These are phyloP conservation scores for Dispira parvispora DNA, from an alignment of 192 early-diverging fungal genomes.

Conservation along the genomic window DNA sequence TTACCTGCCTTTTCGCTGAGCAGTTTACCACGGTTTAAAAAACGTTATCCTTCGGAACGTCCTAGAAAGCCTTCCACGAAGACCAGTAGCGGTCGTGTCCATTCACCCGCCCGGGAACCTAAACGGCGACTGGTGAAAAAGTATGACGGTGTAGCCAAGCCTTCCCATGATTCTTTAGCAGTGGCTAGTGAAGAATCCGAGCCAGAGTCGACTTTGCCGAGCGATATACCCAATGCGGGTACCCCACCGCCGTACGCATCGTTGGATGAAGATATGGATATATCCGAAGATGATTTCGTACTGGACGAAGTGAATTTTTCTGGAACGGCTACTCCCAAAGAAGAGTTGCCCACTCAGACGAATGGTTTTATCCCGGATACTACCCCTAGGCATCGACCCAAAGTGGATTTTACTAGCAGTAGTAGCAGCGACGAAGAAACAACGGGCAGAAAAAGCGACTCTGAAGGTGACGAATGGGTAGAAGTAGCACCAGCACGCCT, in stretches of 20 bases:
- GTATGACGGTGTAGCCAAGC: no score
- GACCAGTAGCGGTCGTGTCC: background rate
- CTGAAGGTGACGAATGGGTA: constrained; percentile 7
- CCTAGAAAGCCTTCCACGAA: background rate
- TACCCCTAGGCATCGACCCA: background rate
- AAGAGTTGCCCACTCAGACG: background rate
- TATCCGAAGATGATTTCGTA: background rate
- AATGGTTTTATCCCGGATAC: background rate
- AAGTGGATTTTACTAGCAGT: constrained; percentile 7
- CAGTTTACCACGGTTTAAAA: background rate
- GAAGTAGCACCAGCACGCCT: constrained; percentile 7
- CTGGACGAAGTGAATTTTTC: background rate
- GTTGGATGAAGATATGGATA: background rate
- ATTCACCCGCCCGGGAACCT: background rate
- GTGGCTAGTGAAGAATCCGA: no score
- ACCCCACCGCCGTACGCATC: background rate
- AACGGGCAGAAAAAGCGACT: constrained; percentile 2
- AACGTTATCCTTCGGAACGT: background rate
- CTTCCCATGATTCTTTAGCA: no score
- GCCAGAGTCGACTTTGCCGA: no score
- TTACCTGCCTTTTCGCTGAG: background rate
- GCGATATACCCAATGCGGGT: no score
- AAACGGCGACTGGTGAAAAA: background rate
- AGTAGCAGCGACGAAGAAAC: constrained; percentile 11
- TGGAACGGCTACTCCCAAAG: background rate